These are phyloP conservation scores for Amanita jacksonii DNA, from an alignment of 768 basidiomycete species.

Conservation along the genomic window DNA sequence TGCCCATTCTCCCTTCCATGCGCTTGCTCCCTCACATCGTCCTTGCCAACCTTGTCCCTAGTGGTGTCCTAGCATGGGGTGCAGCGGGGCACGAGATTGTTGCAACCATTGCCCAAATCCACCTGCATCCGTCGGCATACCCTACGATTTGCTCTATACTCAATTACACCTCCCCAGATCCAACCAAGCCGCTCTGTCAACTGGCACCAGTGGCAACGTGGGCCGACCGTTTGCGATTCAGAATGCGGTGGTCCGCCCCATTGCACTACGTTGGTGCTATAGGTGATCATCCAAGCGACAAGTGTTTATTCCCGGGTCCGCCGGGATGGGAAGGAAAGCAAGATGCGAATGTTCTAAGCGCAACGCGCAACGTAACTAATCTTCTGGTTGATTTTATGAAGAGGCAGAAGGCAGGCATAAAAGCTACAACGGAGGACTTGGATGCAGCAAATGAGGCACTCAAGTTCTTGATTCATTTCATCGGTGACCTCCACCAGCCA, in stretches of 20 bases:
- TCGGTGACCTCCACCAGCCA: constrained; percentile 92
- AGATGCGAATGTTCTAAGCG: constrained; percentile 63
- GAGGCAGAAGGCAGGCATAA: constrained; percentile 31
- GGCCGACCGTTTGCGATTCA: constrained; percentile 67
- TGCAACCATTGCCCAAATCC: constrained; percentile 90
- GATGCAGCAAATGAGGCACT: constrained; percentile 64
- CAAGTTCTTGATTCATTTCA: constrained; percentile 87
- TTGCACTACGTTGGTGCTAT: constrained; percentile 70
- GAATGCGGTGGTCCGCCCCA: constrained; percentile 62
- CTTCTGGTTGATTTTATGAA: constrained; percentile 29
- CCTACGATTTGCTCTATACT: constrained; percentile 66
- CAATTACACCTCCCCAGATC: constrained; percentile 29
- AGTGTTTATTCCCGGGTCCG: constrained; percentile 70
- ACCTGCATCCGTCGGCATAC: constrained; percentile 67
- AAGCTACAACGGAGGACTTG: constrained; percentile 13
- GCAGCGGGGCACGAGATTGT: constrained; percentile 80
- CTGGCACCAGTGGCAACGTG: constrained; percentile 80
- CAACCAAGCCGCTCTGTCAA: constrained; percentile 48
- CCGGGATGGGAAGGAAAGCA: constrained; percentile 58
- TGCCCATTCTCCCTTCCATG: background rate
- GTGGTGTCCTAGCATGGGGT: constrained; percentile 28
- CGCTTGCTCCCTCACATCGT: background rate
- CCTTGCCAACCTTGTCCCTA: background rate
- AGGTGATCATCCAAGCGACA: constrained; percentile 68
- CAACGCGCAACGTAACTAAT: constrained; percentile 64